Evolutionary conservation across 2,329 filamentous ascomycete genomes (phyloP), one percentile per base, ranked within the genome.

Genomic region (Trichothecium sympodiale): DNA sequence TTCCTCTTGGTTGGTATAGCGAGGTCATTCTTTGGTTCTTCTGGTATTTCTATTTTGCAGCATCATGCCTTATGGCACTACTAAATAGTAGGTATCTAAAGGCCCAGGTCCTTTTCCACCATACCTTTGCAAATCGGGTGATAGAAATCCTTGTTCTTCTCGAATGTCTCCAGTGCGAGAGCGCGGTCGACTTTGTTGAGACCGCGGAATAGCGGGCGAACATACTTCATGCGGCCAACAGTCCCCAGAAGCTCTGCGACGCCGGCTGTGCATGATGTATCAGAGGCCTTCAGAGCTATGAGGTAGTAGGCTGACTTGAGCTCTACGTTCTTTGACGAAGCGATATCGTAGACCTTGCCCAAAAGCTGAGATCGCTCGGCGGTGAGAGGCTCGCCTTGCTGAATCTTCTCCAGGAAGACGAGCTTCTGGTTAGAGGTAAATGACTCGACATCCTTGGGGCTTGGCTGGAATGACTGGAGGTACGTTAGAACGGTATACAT

Each of bases 141-240:
- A 55, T 96, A 98, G 53, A 96, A 96, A 43, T 87, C 80, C 59
- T 73, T 83, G 56, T 94, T 81, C 70, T 81, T 82, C 61, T 83
- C 74, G 60, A 94, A 95, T 0, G 88, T 94, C 54, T 77, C 66
- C 36, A 89, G 59, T 0, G 91, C 89, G 49, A 94, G 59, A 17
- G 77, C 64, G 32, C 75, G 67, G 60, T 95, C 80, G 28, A 83
- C 74, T 55, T 78, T 77, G 50, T 81, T 80, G 46, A 98, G 62
- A 34, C 75, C 71, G 41, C 81, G 72, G 62, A 81, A 95, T 51
- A 96, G 61, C 16, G 89, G 86, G 33, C 89, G 70, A 40, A 96
- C 89, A 58, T 89, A 96, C 71, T 96, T 96, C 91, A 98, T 96
- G 38, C 91, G 69, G 10, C 91, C 91, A 17, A 95, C 87, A 35